These are phyloP conservation scores for Metschnikowia similis DNA, from an alignment of 805 yeast species.

Conservation along the genomic window DNA sequence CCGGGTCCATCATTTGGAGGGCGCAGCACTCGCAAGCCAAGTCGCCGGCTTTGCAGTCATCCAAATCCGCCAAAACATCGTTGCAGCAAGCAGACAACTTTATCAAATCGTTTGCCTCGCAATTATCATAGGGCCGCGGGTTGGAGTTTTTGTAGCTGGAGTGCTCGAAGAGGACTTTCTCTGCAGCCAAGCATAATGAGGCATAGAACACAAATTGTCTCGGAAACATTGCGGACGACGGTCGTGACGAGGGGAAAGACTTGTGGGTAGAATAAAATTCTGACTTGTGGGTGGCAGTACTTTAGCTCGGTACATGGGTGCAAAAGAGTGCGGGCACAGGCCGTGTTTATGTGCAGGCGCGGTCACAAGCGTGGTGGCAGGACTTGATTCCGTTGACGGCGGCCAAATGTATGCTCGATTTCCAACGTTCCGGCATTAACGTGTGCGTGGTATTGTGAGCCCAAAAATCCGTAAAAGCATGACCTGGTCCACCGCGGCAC, in stretches of 20 bases:
- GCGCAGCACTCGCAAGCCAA: conserved; percentile 57
- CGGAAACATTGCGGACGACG: background rate
- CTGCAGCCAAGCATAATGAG: conserved; percentile 3
- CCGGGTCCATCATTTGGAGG: conserved; percentile 42
- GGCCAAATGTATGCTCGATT: no score
- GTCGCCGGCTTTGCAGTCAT: conserved; percentile 50
- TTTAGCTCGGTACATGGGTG: background rate
- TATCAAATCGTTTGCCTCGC: conserved; percentile 42
- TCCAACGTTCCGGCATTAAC: no score
- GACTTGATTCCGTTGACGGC: no score
- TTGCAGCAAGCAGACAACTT: conserved; percentile 43
- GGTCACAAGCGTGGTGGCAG: no score
- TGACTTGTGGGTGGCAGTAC: no score
- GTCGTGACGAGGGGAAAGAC: background rate
- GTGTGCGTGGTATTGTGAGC: background rate
- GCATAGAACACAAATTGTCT: background rate
- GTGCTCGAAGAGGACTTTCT: conserved; percentile 20
- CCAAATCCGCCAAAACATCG: conserved; percentile 42
- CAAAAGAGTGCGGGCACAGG: conserved; percentile 1
- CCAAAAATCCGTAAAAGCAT: no score
- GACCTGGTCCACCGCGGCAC: no score
- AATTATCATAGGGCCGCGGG: conserved; percentile 37
- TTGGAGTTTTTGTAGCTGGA: conserved; percentile 46
- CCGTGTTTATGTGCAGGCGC: background rate
- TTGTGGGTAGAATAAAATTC: background rate